These are phyloP conservation scores for Solanum rostratum DNA, from an alignment of 257 asterid genomes.

Conservation along the genomic window DNA sequence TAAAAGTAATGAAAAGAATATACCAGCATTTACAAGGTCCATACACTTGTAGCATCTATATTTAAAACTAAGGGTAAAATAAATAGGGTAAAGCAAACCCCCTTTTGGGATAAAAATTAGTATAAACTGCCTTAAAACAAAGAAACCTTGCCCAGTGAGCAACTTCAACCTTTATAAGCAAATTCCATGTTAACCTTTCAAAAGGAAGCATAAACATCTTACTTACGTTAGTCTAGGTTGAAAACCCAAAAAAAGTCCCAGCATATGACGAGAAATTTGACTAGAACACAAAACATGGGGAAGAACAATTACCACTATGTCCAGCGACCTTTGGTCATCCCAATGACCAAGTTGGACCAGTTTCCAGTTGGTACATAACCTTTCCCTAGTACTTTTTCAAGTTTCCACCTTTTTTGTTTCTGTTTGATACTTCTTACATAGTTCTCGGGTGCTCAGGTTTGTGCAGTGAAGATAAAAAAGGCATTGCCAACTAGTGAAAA, in stretches of 20 bases:
- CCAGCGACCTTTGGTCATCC: neutral
- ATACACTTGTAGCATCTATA: neutral
- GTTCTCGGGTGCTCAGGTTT: neutral
- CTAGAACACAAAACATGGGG: neutral
- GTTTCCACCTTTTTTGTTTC: neutral
- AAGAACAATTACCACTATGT: neutral
- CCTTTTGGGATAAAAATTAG: neutral
- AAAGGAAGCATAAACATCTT: neutral
- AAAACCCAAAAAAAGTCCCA: neutral
- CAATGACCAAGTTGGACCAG: neutral
- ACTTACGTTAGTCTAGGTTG: neutral
- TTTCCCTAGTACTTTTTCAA: neutral
- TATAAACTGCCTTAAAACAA: neutral
- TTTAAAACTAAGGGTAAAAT: neutral
- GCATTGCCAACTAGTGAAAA: neutral
- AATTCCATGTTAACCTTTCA: neutral
- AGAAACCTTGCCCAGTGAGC: neutral
- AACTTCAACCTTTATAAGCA: neutral
- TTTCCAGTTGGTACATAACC: neutral
- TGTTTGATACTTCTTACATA: neutral
- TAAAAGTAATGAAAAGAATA: neutral
- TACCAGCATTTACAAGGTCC: neutral
- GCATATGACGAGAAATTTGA: neutral
- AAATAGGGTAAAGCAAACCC: neutral
- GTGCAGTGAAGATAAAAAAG: neutral